A percentile compares a stretch with the other conserved stretches of the same genome.
Conservation (phyloP, 164 flowering plant genomes). For the Piper betle region DNA sequence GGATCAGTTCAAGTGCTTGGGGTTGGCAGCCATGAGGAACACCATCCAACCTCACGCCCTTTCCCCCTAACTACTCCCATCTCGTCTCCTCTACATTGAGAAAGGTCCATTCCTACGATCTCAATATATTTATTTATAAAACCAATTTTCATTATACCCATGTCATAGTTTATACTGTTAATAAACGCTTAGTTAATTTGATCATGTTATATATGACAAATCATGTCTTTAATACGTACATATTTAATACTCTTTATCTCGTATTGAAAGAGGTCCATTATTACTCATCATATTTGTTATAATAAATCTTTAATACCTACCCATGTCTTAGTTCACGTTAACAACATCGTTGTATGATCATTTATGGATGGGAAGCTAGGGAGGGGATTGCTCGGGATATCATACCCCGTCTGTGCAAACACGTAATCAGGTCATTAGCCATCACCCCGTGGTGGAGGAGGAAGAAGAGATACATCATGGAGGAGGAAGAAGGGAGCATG, state of each 20-base stretch:
- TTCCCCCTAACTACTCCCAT: slow-evolving; percentile 19
- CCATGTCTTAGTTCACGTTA: too few species aligned
- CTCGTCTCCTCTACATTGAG: slow-evolving; percentile 23
- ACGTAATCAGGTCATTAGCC: slow-evolving; percentile 16
- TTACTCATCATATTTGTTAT: too few species aligned
- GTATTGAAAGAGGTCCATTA: too few species aligned
- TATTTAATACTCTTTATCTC: too few species aligned
- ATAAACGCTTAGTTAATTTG: too few species aligned
- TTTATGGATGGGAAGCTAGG: slow-evolving; percentile 10
- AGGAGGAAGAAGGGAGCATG: background rate
- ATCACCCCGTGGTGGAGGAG: slow-evolving; percentile 10
- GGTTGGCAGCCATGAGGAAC: slow-evolving; percentile 19
- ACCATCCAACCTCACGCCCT: slow-evolving; percentile 17
- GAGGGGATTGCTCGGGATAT: slow-evolving; percentile 19
- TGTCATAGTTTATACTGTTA: too few species aligned
- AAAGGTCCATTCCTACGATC: slow-evolving; percentile 11
- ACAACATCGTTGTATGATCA: background rate
- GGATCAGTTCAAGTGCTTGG: slow-evolving; percentile 29
- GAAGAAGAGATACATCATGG: background rate
- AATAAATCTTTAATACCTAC: too few species aligned
- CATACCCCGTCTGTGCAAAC: slow-evolving; percentile 31
- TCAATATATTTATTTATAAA: background rate
- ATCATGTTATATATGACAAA: too few species aligned
- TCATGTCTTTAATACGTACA: too few species aligned
- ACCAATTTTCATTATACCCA: too few species aligned